phyloP scores from a whole-genome alignment of 2,329 filamentous ascomycete genomes.

The Parasarocladium wereldwijsianum region DNA sequence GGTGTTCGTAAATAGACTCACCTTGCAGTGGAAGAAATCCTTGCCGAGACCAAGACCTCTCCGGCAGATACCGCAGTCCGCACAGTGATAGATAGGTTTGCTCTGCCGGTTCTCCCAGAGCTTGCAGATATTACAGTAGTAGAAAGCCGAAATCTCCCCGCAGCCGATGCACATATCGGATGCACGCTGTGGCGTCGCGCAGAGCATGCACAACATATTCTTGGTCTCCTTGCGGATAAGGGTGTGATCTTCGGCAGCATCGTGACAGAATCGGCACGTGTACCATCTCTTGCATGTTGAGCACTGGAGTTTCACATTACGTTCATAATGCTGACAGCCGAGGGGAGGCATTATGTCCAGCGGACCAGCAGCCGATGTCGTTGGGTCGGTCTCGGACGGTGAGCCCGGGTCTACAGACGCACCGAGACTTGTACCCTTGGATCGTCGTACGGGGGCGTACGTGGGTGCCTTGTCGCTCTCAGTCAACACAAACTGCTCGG shows the following conservation, averaged over 20 bases:
- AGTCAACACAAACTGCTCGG: conserved; percentile 33
- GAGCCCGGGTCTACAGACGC: conserved; percentile 23
- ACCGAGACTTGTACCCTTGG: conserved; percentile 28
- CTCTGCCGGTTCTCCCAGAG: conserved; percentile 88
- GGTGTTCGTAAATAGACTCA: too few relatives aligned
- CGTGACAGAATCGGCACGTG: conserved; percentile 88
- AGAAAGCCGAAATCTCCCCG: conserved; percentile 63
- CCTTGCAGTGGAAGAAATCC: conserved; percentile 97
- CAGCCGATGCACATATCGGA: conserved; percentile 67
- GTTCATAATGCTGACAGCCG: conserved; percentile 84
- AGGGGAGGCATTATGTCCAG: conserved; percentile 33
- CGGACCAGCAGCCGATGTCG: too few relatives aligned
- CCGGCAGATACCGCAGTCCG: conserved; percentile 89
- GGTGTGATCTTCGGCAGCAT: conserved; percentile 63
- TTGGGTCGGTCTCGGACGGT: neutral
- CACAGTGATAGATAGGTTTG: conserved; percentile 91
- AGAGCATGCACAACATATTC: conserved; percentile 97
- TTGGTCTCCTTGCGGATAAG: conserved; percentile 72
- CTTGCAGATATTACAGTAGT: conserved; percentile 91
- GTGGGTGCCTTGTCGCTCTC: conserved; percentile 53
- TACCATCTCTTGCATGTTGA: conserved; percentile 85
- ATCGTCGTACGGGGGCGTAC: conserved; percentile 41
- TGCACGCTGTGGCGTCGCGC: conserved; percentile 69
- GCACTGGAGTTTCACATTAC: conserved; percentile 94
- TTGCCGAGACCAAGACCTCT: conserved; percentile 84